Evolutionary conservation across 2,329 filamentous ascomycete genomes (phyloP).

Genomic region (Talaromyces sp.): DNA sequence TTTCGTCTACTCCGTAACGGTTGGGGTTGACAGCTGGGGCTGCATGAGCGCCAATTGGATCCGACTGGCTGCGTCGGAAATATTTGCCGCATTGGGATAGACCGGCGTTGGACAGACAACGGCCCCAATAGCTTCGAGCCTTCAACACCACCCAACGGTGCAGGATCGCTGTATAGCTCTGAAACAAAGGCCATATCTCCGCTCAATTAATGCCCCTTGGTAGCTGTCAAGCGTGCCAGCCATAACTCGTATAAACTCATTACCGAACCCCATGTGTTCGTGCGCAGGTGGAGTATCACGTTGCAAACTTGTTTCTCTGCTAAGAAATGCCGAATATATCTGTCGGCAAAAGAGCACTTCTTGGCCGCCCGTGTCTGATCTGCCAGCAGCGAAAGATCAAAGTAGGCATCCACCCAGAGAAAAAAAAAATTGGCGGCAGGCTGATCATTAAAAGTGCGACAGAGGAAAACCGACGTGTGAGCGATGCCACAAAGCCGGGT

Average conservation of each 20-base stretch:
- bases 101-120: background rate
- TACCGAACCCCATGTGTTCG: background rate
- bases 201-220: background rate
- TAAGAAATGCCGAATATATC: constrained; percentile 10
- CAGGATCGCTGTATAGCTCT: background rate
- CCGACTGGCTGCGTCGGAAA: background rate
- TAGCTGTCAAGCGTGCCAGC: background rate
- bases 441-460: constrained; percentile 6
- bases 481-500: constrained; percentile 8
- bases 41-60: background rate
- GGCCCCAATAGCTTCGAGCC: background rate
- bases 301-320: background rate
- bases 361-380: constrained; percentile 10
- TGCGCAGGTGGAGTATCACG: background rate
- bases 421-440: background rate
- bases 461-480: constrained; percentile 10
- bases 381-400: constrained; percentile 12
- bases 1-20: background rate
- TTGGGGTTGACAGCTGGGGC: background rate
- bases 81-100: background rate
- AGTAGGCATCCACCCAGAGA: background rate
- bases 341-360: constrained; percentile 5
- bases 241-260: background rate
- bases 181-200: background rate
- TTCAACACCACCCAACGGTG: background rate